Conservation (phyloP, 75 land plant genomes). For the Picea sitchensis region DNA sequence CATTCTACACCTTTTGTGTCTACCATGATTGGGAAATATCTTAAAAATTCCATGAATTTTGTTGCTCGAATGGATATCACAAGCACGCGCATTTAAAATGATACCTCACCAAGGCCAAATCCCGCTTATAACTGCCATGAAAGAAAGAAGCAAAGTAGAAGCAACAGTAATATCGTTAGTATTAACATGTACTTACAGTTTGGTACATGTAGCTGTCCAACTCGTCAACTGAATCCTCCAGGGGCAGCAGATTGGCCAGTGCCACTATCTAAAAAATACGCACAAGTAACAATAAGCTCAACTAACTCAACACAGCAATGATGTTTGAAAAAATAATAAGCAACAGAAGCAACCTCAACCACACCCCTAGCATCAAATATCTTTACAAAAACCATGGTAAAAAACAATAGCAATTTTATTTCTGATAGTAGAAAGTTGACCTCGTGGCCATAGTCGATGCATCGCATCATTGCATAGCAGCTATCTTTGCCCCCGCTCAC, state of each 20-base stretch:
- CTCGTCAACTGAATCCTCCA: slow-evolving; percentile 85
- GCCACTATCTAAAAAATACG: slow-evolving; percentile 69
- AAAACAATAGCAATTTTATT: background rate
- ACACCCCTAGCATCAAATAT: no score
- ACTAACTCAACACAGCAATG: background rate
- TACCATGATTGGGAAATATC: no score
- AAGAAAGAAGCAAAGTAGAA: no score
- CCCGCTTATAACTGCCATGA: no score
- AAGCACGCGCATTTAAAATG: no score
- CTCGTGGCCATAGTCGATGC: slow-evolving; percentile 89
- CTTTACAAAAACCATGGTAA: background rate
- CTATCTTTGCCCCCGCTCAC: slow-evolving; percentile 99
- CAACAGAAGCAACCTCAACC: background rate
- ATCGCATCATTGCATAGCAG: slow-evolving; percentile 97
- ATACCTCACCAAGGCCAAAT: no score
- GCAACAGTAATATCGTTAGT: no score
- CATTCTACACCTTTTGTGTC: no score
- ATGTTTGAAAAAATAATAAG: background rate
- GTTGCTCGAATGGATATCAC: no score
- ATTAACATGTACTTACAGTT: slow-evolving; percentile 50
- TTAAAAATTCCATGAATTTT: no score
- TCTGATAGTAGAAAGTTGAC: slow-evolving; percentile 23
- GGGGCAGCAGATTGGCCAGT: slow-evolving; percentile 89
- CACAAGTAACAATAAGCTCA: background rate
- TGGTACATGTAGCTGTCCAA: slow-evolving; percentile 99